Base-by-base conservation (phyloP, 2,329 filamentous ascomycete species). In the Aspergillus sp. region DNA sequence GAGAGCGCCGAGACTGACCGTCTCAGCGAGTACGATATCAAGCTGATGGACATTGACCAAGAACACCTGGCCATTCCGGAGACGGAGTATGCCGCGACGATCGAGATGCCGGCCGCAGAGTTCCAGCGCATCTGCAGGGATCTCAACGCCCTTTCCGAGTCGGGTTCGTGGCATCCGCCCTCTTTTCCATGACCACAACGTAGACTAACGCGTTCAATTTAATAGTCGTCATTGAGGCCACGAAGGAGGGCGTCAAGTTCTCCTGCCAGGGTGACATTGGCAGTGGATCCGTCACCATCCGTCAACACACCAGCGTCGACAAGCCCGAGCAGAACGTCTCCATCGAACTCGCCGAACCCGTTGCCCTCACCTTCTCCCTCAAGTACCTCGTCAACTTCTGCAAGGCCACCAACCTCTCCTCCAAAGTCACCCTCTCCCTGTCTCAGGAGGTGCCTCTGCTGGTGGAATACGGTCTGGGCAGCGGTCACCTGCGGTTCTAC, bases 311-410 rank as follows among this genome's bases (percentile, higher is more conserved):
- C 67, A 89, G 91, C 70, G 82, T 96, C 60, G 93, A 97, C 38
- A 95, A 97, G 79, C 87, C 90, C 45, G 84, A 89, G 9, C 80
- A 87, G 69, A 89, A 92, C 68, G 88, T 97, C 65, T 83, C 90
- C 60, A 96, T 99, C 73, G 85, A 91, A 69, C 85, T 99, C 56
- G 88, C 85, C 36, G 95, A 99, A 79, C 90, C 94, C 47, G 94
- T 99, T 55, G 82, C 89, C 33, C 83, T 99, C 58, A 97, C 93
- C 46, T 99, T 99, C 80, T 97, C 94, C 32, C 88, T 99, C 67
- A 99, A 99, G 80, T 99, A 99, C 78, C 87, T 99, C 3, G 90
- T 95, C 82, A 97, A 97, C 83, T 99, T 99, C 80, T 97, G 94
- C 88, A 99, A 99, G 80, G 95, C 95, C 32, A 88, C 90, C 58